Evolutionary conservation across 2,329 filamentous ascomycete species (phyloP), one percentile per base, ranked within the genome.

Genomic region (Colletotrichum sp.): DNA sequence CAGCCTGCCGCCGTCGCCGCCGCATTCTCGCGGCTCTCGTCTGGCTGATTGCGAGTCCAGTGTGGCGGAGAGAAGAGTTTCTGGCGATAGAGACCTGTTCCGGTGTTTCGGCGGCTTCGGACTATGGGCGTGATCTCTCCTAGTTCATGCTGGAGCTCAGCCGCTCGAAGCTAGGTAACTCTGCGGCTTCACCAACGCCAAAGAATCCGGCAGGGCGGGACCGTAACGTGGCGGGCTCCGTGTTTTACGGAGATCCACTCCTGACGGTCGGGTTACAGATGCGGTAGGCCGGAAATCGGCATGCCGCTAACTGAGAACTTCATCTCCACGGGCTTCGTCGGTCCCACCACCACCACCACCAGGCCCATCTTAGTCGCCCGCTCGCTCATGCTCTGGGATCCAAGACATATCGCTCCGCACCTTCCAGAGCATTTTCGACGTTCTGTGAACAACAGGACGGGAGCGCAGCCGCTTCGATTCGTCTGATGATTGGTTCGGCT

Each of bases 201-300:
- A 21, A 32, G 4, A 21, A 26, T 55, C 61, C 55, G 43, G 32
- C 32, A 39, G 55, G 4, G 48, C 55, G 63, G 72, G 65, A 75
- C 70, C 70, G 70, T 75, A 75, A 66, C 60, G 36, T 67, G 73
- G 15, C 7, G 43, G 34, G 8, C 36, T 64, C 74, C 71, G 71
- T 76, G 65, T 75, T 70, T 71, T 55, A 75, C 71, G 71, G 71
- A 75, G 66, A 24, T 32, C 71, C 74, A 69, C 60, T 30, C 32
- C 24, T n/a, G 30, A 71, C 71, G 65, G 65, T 71, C 66, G 60
- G 66, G 43, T 63, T 21, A n/a, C 55, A 69, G 15, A n/a, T 63
- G 36, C 67, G 67, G 57, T 52, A 59, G 60, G 32, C 66, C 66
- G 66, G 66, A 75, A 75, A 75, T 75, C 60, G 66, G 65, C 66